phyloP scores from a whole-genome alignment of 2,329 filamentous ascomycete genomes.

The Periconia digitata region DNA sequence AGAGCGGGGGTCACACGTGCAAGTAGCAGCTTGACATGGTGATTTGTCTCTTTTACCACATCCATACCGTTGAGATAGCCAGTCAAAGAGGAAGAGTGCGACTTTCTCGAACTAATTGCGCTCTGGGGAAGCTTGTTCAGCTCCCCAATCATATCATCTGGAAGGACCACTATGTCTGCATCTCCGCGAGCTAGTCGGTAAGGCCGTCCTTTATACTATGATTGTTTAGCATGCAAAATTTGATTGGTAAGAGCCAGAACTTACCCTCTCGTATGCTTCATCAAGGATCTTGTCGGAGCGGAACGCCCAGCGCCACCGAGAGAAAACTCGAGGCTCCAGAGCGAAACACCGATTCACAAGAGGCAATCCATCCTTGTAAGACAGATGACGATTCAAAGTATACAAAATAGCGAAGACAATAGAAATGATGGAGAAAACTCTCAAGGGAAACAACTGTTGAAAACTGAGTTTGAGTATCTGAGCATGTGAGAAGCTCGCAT shows the following conservation, averaged over 20 bases:
- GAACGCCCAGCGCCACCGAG: constrained; percentile 2
- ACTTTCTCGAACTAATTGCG: constrained; percentile 4
- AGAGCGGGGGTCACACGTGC: constrained; percentile 8
- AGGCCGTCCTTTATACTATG: constrained; percentile 1
- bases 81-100: constrained; percentile 3
- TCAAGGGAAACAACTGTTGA: too few species aligned
- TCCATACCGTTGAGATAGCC: constrained; percentile 7
- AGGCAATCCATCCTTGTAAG: constrained; percentile 5
- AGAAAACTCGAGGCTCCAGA: constrained; percentile 6
- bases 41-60: constrained; percentile 1
- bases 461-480: too few species aligned
- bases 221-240: neutral
- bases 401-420: neutral
- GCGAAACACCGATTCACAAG: constrained; percentile 4
- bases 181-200: constrained; percentile 9
- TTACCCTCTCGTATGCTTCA: constrained; percentile 7
- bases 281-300: constrained; percentile 4
- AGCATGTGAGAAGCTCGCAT: too few species aligned
- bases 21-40: constrained; percentile 7
- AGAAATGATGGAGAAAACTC: neutral
- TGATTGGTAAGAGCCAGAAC: neutral
- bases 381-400: neutral
- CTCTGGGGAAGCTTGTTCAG: constrained; percentile 7
- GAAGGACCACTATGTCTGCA: constrained; percentile 7
- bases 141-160: constrained; percentile 5